A percentile compares a stretch with the other conserved stretches of the same genome.
Evolutionary conservation across 176 grass and related monocot species (phyloP).

Genomic region (Calamus simplicifolius): DNA sequence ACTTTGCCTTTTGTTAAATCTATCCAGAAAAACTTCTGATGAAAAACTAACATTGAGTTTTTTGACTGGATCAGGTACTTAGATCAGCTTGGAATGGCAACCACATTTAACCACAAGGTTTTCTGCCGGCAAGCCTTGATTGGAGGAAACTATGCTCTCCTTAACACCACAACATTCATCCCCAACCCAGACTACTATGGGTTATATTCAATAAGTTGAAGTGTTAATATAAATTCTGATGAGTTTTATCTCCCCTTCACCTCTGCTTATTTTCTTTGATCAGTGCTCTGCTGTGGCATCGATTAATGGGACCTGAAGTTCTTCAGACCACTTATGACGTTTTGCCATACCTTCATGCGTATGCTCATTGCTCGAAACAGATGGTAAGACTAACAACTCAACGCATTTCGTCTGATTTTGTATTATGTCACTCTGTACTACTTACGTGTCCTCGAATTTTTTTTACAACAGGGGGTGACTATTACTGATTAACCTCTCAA

Average conservation of each 20-base stretch:
- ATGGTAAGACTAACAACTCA: conserved; percentile 15
- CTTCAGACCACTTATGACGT: conserved; percentile 16
- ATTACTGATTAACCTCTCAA: conserved; percentile 51
- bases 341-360: conserved; percentile 38
- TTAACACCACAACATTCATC: conserved; percentile 41
- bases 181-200: conserved; percentile 63
- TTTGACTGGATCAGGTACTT: conserved; percentile 26
- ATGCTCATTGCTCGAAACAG: conserved; percentile 54
- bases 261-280: conserved; percentile 3
- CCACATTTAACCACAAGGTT: conserved; percentile 36
- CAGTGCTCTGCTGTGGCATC: conserved; percentile 46
- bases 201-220: conserved; percentile 6
- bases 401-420: neutral
- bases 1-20: too few species aligned
- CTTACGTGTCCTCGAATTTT: too few species aligned
- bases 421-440: neutral
- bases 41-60: neutral
- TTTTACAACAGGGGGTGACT: conserved; percentile 33
- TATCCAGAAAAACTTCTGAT: too few species aligned
- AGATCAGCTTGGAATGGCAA: conserved; percentile 55
- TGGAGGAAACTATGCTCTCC: conserved; percentile 61
- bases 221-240: neutral
- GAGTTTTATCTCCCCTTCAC: neutral
- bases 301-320: conserved; percentile 38
- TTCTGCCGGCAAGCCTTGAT: conserved; percentile 54